Base-by-base conservation (phyloP, 768 basidiomycete genomes). In the Mycena rosella region DNA sequence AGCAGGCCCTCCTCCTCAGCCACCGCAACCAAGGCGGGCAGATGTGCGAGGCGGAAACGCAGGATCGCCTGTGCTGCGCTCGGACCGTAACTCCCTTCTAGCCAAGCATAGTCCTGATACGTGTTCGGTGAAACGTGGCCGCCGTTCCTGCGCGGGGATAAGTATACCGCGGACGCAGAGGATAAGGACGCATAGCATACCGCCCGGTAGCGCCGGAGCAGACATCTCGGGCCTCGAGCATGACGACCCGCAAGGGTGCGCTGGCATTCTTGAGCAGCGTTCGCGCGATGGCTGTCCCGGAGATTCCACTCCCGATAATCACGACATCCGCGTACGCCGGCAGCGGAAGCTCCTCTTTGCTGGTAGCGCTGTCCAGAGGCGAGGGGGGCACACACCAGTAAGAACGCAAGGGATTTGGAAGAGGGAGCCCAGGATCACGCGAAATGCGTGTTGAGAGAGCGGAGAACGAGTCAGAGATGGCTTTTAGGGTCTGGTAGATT, bases 221-320 rank as follows among this genome's bases (percentile, higher is more conserved):
- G 0, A 83, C 83, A 14, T 92, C 91, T 60, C 95, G 80, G 5
- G 95, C 95, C 71, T 97, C 95, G 24, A 97, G 83, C 82, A 95
- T 89, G 24, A 94, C 86, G 2, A 96, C 76, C 40, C 80, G 78
- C 17, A 87, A 38, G 6, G 45, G 65, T 30, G 69, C 62, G 29
- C 74, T 76, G 11, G 73, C 66, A 20, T 76, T 75, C 44, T 83
- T 79, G 18, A 93, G 79, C 26, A 91, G 66, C 11, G 85, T 84
- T 67, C 87, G 84, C 6, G 86, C 88, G 49, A 92, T 76, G 1
- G 88, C 83, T 0, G 90, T 83, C 5, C 92, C 91, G 0, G 92
- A 89, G 64, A 94, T 91, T 0, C 93, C 93, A n/a, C 89, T 90
- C 3, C 93, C 93, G 60, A 94, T 85, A 56, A 94, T 81, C 27